phyloP scores from a whole-genome alignment of 2,329 filamentous ascomycete genomes.

The Epichloe gansuensis region DNA sequence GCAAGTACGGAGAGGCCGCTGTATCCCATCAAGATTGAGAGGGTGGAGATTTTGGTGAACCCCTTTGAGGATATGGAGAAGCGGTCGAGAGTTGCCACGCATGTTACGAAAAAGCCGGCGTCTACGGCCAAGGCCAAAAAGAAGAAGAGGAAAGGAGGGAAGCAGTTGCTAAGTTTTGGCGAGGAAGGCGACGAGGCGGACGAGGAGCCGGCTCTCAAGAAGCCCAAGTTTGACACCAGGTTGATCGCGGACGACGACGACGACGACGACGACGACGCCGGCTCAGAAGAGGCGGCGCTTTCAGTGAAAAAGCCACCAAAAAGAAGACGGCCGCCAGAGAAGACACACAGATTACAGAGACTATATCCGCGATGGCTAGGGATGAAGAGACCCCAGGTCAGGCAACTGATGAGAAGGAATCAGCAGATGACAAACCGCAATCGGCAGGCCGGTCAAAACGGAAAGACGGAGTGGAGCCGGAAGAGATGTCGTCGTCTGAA shows the following conservation, averaged over 20 bases:
- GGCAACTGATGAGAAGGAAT: background rate
- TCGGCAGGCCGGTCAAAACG: background rate
- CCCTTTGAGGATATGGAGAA: slow-evolving; percentile 74
- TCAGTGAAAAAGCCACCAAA: slow-evolving; percentile 13
- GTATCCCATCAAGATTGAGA: slow-evolving; percentile 70
- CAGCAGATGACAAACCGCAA: background rate
- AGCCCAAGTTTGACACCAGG: slow-evolving; percentile 66
- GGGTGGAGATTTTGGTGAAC: slow-evolving; percentile 66
- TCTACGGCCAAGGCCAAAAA: slow-evolving; percentile 40
- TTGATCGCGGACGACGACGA: slow-evolving; percentile 48
- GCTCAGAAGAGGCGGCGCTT: slow-evolving; percentile 15
- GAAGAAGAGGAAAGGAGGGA: slow-evolving; percentile 63
- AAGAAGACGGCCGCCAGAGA: slow-evolving; percentile 20
- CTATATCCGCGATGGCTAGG: background rate
- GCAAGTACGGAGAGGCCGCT: slow-evolving; percentile 71
- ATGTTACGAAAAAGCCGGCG: slow-evolving; percentile 24
- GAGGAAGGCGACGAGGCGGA: slow-evolving; percentile 49
- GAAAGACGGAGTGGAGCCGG: slow-evolving; percentile 8
- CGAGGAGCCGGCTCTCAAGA: slow-evolving; percentile 51
- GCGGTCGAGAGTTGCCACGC: slow-evolving; percentile 45
- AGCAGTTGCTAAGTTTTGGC: slow-evolving; percentile 68
- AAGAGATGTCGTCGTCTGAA: slow-evolving; percentile 13
- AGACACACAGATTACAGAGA: slow-evolving; percentile 16
- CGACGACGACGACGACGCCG: slow-evolving; percentile 28
- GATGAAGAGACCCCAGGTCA: slow-evolving; percentile 7